Evolutionary conservation across 345 rosid genomes (phyloP).

Genomic region (Salix viminalis): DNA sequence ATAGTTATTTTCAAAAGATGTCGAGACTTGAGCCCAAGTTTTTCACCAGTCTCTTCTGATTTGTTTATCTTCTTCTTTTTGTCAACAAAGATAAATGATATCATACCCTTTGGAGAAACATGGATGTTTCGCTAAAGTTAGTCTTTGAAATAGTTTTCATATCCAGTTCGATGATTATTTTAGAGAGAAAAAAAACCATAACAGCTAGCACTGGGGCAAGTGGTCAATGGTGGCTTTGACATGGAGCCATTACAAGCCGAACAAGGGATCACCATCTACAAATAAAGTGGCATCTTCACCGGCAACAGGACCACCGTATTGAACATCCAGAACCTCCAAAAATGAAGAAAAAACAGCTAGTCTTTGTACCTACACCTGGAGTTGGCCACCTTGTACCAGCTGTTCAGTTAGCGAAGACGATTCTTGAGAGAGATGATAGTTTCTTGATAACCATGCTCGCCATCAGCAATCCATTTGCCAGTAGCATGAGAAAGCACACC

Average conservation of each 20-base stretch:
- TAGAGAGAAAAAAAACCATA: too few species aligned
- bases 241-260: neutral
- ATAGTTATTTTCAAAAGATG: too few species aligned
- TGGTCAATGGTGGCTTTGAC: neutral
- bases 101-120: too few species aligned
- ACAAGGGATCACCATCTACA: neutral
- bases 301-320: neutral
- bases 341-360: neutral
- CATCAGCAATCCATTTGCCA: neutral
- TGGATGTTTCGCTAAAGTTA: too few species aligned
- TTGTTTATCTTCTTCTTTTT: too few species aligned
- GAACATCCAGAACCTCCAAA: neutral
- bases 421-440: neutral
- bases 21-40: too few species aligned
- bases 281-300: neutral
- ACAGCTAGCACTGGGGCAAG: neutral
- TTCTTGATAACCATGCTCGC: constrained; percentile 5
- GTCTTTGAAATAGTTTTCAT: too few species aligned
- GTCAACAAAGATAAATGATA: too few species aligned
- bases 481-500: neutral
- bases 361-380: constrained; percentile 8
- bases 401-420: neutral
- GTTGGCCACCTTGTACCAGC: constrained; percentile 12
- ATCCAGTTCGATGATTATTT: too few species aligned
- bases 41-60: too few species aligned